These are phyloP conservation scores for Vitis hybrid DNA, from an alignment of 177 flowering plant genomes.

Conservation along the genomic window DNA sequence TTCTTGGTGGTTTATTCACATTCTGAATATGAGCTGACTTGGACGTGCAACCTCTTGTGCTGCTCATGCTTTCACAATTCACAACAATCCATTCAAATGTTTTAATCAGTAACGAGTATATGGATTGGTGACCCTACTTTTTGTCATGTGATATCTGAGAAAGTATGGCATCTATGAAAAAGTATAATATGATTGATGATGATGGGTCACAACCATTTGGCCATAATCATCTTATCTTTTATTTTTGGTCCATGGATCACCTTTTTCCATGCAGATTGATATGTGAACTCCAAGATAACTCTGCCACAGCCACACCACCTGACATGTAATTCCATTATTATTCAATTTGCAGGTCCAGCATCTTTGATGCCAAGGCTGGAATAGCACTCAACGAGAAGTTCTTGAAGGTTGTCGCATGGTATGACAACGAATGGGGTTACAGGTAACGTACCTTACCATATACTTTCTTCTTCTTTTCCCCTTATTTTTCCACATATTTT, in stretches of 20 bases:
- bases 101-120: no score
- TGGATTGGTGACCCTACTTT: no score
- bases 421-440: conserved; percentile 92
- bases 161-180: no score
- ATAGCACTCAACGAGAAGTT: conserved; percentile 71
- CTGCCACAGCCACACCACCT: no score
- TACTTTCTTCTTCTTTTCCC: background rate
- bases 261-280: background rate
- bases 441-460: conserved; percentile 35
- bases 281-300: background rate
- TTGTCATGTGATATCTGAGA: no score
- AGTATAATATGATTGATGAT: no score
- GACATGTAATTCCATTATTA: background rate
- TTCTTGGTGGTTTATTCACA: background rate
- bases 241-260: no score
- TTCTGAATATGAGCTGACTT: background rate
- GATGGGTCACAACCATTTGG: no score
- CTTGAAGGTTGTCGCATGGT: conserved; percentile 72
- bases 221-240: no score
- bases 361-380: conserved; percentile 91
- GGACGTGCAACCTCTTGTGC: no score
- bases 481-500: background rate
- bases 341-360: conserved; percentile 56
- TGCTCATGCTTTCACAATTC: no score
- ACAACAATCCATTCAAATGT: no score